Evolutionary conservation across 2,329 filamentous ascomycete genomes (phyloP).

Genomic region (Paecilomyces sp.): DNA sequence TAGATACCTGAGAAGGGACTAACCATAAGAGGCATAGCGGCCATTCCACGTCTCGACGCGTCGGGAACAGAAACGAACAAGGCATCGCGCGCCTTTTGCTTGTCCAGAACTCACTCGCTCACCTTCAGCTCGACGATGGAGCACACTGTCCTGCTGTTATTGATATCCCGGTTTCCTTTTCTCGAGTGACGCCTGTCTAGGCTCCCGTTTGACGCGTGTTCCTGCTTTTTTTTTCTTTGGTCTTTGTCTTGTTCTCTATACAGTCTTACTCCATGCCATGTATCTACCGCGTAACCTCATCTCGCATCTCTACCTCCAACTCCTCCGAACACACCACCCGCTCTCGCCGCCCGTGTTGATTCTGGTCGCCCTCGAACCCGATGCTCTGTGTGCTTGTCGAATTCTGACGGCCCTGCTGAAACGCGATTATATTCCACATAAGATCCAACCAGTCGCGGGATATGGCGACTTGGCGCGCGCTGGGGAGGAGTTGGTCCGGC

Average conservation of each 20-base stretch:
- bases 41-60: neutral
- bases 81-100: neutral
- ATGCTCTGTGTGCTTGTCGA: conserved; percentile 89
- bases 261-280: conserved; percentile 49
- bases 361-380: conserved; percentile 87
- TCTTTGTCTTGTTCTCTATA: conserved; percentile 13
- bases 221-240: conserved; percentile 8
- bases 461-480: conserved; percentile 82
- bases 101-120: neutral
- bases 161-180: neutral
- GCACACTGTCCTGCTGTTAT: neutral
- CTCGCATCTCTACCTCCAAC: conserved; percentile 83
- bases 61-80: neutral
- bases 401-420: conserved; percentile 91
- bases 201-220: neutral
- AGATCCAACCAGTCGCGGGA: conserved; percentile 89
- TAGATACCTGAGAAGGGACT: neutral
- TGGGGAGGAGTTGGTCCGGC: conserved; percentile 69
- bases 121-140: neutral
- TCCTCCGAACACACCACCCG: conserved; percentile 80
- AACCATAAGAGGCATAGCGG: neutral
- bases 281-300: conserved; percentile 88
- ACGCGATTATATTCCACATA: conserved; percentile 95
- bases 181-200: neutral
- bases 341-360: conserved; percentile 85